A percentile compares a stretch with the other conserved stretches of the same genome.
Conservation (phyloP, 2,329 filamentous ascomycete genomes). For the Cytospora piceicola region DNA sequence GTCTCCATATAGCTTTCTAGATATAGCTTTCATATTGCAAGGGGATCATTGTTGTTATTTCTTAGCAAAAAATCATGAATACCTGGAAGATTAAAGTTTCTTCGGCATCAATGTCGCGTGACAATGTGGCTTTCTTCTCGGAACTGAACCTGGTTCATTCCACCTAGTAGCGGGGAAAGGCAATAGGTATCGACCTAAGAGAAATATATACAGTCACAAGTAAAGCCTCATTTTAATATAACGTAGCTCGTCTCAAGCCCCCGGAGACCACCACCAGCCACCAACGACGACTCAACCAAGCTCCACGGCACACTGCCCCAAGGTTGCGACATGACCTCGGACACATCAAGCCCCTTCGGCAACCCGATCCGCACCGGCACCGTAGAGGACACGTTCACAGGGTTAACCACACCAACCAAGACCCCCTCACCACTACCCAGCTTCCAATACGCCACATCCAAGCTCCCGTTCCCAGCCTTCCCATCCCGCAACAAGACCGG, state of each 20-base stretch:
- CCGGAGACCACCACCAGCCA: slow-evolving; percentile 15
- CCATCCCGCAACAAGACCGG: slow-evolving; percentile 31
- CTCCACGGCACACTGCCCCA: slow-evolving; percentile 38
- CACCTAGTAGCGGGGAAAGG: too few relatives aligned
- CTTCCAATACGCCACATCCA: slow-evolving; percentile 46
- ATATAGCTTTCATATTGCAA: too few relatives aligned
- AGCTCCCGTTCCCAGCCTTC: slow-evolving; percentile 31
- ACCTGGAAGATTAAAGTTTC: too few relatives aligned
- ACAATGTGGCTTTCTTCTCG: too few relatives aligned
- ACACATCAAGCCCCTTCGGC: slow-evolving; percentile 26
- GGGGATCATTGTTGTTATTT: too few relatives aligned
- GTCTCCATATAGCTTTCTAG: background rate
- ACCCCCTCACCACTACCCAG: slow-evolving; percentile 33
- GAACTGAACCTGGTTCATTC: too few relatives aligned
- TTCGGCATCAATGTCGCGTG: too few relatives aligned
- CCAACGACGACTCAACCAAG: slow-evolving; percentile 29
- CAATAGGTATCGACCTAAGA: too few relatives aligned
- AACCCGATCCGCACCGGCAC: slow-evolving; percentile 32
- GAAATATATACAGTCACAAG: too few relatives aligned
- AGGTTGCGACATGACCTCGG: slow-evolving; percentile 32
- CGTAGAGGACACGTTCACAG: slow-evolving; percentile 33
- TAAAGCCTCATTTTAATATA: slow-evolving; percentile 14
- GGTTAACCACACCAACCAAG: slow-evolving; percentile 46
- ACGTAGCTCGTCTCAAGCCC: slow-evolving; percentile 27
- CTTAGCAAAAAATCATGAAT: too few relatives aligned